Conservation (phyloP, 768 basidiomycete species). For the Boletus sp. region DNA sequence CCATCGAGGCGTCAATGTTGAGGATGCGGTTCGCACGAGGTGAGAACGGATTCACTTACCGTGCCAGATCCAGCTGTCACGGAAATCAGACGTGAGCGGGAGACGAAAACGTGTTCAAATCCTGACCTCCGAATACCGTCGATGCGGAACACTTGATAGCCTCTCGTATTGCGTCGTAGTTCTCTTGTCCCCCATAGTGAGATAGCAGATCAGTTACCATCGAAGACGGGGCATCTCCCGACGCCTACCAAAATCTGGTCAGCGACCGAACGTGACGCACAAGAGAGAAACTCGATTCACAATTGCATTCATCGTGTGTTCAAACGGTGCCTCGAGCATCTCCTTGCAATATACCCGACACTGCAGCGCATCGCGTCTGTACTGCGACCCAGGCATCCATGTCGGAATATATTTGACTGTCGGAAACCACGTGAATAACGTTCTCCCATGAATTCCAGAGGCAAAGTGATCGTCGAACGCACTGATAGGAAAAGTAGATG, state of each 20-base stretch:
- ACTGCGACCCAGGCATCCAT: slow-evolving; percentile 6
- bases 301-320: not conserved
- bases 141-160: not conserved
- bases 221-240: not conserved
- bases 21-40: not conserved
- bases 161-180: not conserved
- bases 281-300: not conserved
- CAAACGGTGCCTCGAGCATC: slow-evolving; percentile 7
- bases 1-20: not conserved
- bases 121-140: slow-evolving; percentile 2
- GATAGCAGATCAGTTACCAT: slow-evolving; percentile 1
- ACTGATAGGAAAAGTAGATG: slow-evolving; percentile 4
- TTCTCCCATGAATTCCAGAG: not conserved
- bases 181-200: not conserved
- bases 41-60: not conserved
- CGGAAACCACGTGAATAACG: not conserved
- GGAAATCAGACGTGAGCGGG: not conserved
- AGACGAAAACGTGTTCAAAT: not conserved
- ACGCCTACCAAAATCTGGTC: not conserved
- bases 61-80: not conserved
- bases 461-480: not conserved
- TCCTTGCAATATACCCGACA: slow-evolving; percentile 21
- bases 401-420: slow-evolving; percentile 7
- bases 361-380: slow-evolving; percentile 1
- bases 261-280: not conserved